These are phyloP conservation scores for Abortiporus biennis DNA, from an alignment of 1,284 basidiomycete species.

Conservation along the genomic window DNA sequence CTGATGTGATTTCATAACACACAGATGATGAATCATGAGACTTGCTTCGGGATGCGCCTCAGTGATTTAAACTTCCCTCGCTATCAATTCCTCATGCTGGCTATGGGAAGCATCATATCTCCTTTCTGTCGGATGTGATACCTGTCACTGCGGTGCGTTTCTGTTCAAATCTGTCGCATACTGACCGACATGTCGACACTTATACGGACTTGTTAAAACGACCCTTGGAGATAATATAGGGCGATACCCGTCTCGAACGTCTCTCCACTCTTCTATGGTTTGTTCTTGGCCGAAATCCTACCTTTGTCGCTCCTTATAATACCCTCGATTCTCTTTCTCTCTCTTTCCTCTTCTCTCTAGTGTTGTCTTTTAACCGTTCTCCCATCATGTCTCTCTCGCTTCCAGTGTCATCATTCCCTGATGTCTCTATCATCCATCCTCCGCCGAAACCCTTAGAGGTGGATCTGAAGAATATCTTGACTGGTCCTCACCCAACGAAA, in stretches of 20 bases:
- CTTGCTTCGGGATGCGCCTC: no score
- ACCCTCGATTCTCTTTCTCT: constrained; percentile 1
- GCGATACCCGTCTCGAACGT: not conserved
- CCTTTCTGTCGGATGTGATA: no score
- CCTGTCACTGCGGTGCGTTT: no score
- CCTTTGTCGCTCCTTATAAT: constrained; percentile 1
- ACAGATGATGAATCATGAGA: no score
- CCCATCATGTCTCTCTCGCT: constrained; percentile 16
- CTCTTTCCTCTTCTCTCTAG: constrained; percentile 9
- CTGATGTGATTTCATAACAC: no score
- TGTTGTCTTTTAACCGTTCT: constrained; percentile 3
- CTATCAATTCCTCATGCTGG: no score
- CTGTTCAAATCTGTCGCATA: constrained; percentile 5
- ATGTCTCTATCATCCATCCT: constrained; percentile 8
- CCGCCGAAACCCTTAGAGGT: constrained; percentile 6
- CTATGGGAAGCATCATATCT: no score
- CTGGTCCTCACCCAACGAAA: constrained; percentile 4
- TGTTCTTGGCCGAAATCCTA: not conserved
- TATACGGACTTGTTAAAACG: not conserved
- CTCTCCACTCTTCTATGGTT: not conserved
- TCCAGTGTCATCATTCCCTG: constrained; percentile 11
- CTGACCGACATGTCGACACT: not conserved
- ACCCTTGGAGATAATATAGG: constrained; percentile 1
- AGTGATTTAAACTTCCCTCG: no score
- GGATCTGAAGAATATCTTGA: constrained; percentile 9